Evolutionary conservation across 106 monocot genomes (phyloP).

Genomic region (Dioscorea zingiberensis): DNA sequence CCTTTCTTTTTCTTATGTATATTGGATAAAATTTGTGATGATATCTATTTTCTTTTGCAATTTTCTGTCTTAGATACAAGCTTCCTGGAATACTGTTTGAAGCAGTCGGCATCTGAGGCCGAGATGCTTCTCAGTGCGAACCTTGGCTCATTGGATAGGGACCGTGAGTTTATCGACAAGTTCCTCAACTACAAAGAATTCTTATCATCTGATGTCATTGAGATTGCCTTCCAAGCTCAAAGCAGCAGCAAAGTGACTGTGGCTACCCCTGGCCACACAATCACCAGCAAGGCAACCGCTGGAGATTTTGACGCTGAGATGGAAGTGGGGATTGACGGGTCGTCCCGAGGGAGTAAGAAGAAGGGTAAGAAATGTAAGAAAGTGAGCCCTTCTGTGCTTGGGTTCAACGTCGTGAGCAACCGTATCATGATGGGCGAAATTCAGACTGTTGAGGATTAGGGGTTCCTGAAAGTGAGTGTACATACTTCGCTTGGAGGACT

Average conservation of each 20-base stretch:
- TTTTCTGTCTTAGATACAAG: constrained; percentile 45
- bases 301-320: constrained; percentile 9
- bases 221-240: constrained; percentile 57
- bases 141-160: constrained; percentile 60
- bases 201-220: constrained; percentile 67
- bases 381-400: constrained; percentile 56
- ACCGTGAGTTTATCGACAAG: constrained; percentile 81
- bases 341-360: constrained; percentile 47
- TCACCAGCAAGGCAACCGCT: not conserved
- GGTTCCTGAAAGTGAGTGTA: constrained; percentile 13
- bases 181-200: constrained; percentile 91
- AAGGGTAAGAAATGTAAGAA: constrained; percentile 95
- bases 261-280: not conserved
- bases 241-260: not conserved
- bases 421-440: constrained; percentile 99
- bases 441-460: constrained; percentile 67
- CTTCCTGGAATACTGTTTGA: constrained; percentile 87
- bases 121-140: constrained; percentile 76
- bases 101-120: constrained; percentile 71
- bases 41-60: not conserved
- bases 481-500: constrained; percentile 16
- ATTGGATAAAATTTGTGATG: not conserved
- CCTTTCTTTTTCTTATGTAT: not conserved
- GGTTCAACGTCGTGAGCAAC: constrained; percentile 88
- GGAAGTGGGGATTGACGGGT: constrained; percentile 20